phyloP scores from a whole-genome alignment of 1,284 basidiomycete genomes.

The Apiotrichum brassicae region DNA sequence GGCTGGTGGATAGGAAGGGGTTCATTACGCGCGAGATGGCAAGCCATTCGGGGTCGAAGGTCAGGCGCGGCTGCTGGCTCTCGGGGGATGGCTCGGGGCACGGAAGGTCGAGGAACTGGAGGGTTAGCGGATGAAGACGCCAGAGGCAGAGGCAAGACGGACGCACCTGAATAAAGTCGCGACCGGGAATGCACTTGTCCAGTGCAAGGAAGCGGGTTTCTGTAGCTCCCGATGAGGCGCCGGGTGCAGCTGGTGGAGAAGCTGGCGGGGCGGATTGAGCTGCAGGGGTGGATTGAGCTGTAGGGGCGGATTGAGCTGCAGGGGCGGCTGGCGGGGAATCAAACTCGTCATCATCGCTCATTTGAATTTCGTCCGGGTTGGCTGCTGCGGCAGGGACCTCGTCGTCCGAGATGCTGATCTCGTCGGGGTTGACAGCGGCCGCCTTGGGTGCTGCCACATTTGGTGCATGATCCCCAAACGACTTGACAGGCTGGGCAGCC shows the following conservation, averaged over 20 bases:
- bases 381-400: constrained; percentile 31
- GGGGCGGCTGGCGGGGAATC: no score
- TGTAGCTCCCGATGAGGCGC: background rate
- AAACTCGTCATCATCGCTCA: no score
- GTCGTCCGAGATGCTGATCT: constrained; percentile 62
- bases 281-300: no score
- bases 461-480: no score
- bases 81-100: constrained; percentile 24
- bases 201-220: constrained; percentile 66
- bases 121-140: background rate
- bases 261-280: no score
- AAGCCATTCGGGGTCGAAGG: constrained; percentile 86
- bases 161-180: constrained; percentile 76
- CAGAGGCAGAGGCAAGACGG: no score
- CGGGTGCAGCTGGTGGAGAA: background rate
- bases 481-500: constrained; percentile 9
- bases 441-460: background rate
- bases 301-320: no score
- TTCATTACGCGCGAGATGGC: constrained; percentile 85
- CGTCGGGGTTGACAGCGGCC: constrained; percentile 57
- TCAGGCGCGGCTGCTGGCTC: constrained; percentile 47
- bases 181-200: constrained; percentile 79
- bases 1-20: constrained; percentile 60
- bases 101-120: constrained; percentile 64
- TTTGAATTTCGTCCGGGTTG: constrained; percentile 26